A percentile compares a stretch with the other conserved stretches of the same genome.
Conservation (phyloP, 2,329 filamentous ascomycete species). For the Aspergillus terreus region DNA sequence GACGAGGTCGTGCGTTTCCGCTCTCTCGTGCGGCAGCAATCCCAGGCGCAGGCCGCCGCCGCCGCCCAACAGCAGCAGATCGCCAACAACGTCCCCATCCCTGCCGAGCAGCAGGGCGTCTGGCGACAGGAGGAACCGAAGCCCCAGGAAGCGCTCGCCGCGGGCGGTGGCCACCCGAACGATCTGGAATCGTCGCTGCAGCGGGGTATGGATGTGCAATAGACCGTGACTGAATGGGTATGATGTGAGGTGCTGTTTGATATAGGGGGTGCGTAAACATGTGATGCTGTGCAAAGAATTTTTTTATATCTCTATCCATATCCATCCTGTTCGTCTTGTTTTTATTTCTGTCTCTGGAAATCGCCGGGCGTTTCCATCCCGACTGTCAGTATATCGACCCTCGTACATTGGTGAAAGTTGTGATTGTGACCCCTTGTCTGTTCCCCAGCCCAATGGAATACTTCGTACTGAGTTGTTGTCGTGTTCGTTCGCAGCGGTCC, state of each 20-base stretch:
- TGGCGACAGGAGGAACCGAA: slow-evolving; percentile 59
- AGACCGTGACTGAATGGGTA: neutral
- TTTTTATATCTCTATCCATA: neutral
- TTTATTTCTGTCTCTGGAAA: slow-evolving; percentile 2
- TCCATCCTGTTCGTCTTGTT: neutral
- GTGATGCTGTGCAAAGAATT: neutral
- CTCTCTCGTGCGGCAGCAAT: slow-evolving; percentile 52
- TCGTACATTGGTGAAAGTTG: too few relatives aligned
- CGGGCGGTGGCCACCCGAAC: slow-evolving; percentile 40
- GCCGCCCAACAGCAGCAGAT: slow-evolving; percentile 38
- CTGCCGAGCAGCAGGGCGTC: slow-evolving; percentile 54
- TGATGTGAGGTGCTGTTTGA: slow-evolving; percentile 4
- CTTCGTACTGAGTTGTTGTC: too few relatives aligned
- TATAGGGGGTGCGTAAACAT: neutral
- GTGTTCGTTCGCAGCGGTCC: too few relatives aligned
- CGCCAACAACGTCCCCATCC: slow-evolving; percentile 56
- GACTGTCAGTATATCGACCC: neutral
- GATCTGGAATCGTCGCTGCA: slow-evolving; percentile 51
- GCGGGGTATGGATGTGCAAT: slow-evolving; percentile 54
- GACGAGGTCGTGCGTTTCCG: slow-evolving; percentile 92
- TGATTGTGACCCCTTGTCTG: too few relatives aligned
- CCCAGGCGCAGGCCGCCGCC: slow-evolving; percentile 38
- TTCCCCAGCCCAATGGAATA: too few relatives aligned
- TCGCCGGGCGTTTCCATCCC: slow-evolving; percentile 10
- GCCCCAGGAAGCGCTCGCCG: slow-evolving; percentile 52